Base-by-base conservation (phyloP, 805 yeast genomes). In the Yarrowia phangngaensis region DNA sequence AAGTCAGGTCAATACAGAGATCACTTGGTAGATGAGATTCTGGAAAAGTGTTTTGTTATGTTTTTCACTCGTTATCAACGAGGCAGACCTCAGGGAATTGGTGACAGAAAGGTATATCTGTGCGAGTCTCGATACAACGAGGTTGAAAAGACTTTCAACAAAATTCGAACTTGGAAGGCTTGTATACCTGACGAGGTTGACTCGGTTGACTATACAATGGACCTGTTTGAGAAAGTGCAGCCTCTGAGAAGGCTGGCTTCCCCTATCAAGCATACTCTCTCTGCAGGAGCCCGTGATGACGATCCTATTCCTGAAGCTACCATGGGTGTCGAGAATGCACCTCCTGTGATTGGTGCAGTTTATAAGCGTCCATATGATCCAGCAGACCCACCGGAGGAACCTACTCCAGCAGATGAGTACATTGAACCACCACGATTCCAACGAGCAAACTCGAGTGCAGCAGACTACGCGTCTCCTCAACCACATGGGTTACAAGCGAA, bases 101-200 rank as follows among this genome's bases (percentile, higher is more conserved):
- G 86, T 47, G 56, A 58, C 45, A 59, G 64, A 16, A 90, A 92
- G 5, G 75, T 94, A 62, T 92, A 88, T 66, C 82, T 92, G 57
- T 92, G 97, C 69, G 98, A 92, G 66, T 85, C 79, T 64, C 80
- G 98, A 60, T 92, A 89, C 67, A 90, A 90, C 62, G 97, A 90
- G 63, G 74, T 78, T 50, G 95, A 86, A 59, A 85, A 86, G 64
- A 81, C 81, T 20, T 92, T 92, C 72, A 92, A 90, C 67, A 84
- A 90, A 62, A 92, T 92, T 59, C 77, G 97, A 61, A 90, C 98
- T 2, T 92, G 98, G 98, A 90, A 87, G 66, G 97, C 97, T 6
- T 92, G 97, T 70, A 73, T 92, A 56, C 98, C 98, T 0, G 97
- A 92, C 65, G 97, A 90, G 65, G 84, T 90, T 38, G 79, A 97